A percentile compares a stretch with the other conserved stretches of the same genome.
Conservation (phyloP, 2,329 filamentous ascomycete genomes). For the Penicillium sp. region DNA sequence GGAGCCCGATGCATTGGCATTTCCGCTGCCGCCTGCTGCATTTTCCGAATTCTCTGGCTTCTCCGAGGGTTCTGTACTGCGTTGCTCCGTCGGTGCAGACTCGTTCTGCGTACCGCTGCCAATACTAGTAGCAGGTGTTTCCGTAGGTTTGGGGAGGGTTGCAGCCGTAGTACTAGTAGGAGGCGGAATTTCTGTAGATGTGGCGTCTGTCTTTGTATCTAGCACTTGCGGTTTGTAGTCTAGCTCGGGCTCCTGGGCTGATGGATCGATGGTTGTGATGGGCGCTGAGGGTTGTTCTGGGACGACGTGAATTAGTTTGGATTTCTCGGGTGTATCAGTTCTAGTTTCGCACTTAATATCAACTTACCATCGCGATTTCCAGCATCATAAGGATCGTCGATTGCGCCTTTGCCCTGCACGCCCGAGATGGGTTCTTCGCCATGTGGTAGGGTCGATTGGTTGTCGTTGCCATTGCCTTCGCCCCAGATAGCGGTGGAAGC, state of each 20-base stretch:
- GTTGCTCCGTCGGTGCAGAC: constrained; percentile 17
- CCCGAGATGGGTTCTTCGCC: constrained; percentile 74
- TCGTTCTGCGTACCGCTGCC: background rate
- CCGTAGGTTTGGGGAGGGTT: background rate
- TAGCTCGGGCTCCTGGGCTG: constrained; percentile 19
- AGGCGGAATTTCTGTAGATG: background rate
- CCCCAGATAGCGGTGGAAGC: constrained; percentile 58
- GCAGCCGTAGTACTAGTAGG: constrained; percentile 3
- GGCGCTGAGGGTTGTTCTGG: constrained; percentile 36
- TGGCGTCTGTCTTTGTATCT: constrained; percentile 3
- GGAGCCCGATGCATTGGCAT: background rate
- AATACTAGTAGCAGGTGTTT: no score
- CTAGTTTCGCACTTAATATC: no score
- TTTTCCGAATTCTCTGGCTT: background rate
- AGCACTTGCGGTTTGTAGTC: constrained; percentile 7
- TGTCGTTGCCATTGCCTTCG: constrained; percentile 31
- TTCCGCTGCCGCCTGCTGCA: background rate
- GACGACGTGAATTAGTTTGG: background rate
- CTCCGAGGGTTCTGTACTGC: constrained; percentile 10
- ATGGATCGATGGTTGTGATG: constrained; percentile 25
- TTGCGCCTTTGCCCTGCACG: constrained; percentile 66
- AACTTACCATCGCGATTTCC: constrained; percentile 70
- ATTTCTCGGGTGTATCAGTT: background rate
- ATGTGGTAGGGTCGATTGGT: constrained; percentile 32
- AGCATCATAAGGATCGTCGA: constrained; percentile 75